These are phyloP conservation scores for Cutaneotrichosporon sp. DNA, from an alignment of 1,284 basidiomycete species.

Conservation along the genomic window DNA sequence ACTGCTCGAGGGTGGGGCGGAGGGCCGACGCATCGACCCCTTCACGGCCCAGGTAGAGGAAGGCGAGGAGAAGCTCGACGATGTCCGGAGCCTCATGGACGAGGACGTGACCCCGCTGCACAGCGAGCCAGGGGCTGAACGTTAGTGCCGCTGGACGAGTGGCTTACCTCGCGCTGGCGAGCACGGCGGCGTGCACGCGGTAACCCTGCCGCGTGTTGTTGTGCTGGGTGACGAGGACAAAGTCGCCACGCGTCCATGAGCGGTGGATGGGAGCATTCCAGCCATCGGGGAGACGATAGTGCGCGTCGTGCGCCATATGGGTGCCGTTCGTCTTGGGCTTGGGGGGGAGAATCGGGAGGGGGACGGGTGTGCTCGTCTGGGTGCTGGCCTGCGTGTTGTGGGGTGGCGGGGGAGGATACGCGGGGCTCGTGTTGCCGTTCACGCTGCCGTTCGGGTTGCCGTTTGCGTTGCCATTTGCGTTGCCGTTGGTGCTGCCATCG, in stretches of 20 bases:
- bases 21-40: not conserved
- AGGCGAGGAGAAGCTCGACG: not conserved
- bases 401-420: not conserved
- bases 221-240: not conserved
- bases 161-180: not conserved
- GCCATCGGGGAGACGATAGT: slow-evolving; percentile 1
- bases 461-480: too few species aligned
- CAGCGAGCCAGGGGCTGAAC: not conserved
- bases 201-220: not conserved
- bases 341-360: not conserved
- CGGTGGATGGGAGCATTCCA: not conserved
- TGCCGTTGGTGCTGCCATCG: too few species aligned
- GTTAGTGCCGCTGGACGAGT: not conserved
- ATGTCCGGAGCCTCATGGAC: not conserved
- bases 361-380: not conserved
- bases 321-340: not conserved
- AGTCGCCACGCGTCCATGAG: not conserved
- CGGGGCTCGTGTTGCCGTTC: not conserved
- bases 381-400: not conserved
- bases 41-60: not conserved
- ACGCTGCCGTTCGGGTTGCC: too few species aligned
- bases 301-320: not conserved
- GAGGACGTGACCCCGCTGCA: not conserved
- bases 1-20: not conserved
- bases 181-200: slow-evolving; percentile 5